Base-by-base conservation (phyloP, 257 asterid genomes). In the Nicotiana sylvestris region DNA sequence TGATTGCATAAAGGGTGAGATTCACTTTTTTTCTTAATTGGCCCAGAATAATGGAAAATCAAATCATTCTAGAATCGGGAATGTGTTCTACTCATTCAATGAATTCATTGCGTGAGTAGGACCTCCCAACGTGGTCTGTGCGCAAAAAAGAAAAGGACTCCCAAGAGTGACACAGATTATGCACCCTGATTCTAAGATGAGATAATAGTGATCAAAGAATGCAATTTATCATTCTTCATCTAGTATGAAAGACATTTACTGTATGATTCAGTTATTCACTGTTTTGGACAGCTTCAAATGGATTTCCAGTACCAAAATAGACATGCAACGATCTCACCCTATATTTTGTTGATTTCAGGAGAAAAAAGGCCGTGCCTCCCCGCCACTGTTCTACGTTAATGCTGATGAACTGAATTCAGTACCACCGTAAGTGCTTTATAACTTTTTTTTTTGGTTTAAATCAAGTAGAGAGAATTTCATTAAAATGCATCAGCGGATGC, bases 301-400 rank as follows among this genome's bases (percentile, higher is more conserved):
- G 46, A 4, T 66, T 17, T 66, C 72, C 12, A 6, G 46, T 15
- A 27, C 64, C 35, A 35, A 29, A 10, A 49, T 30, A 33, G 6
- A 17, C 37, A 62, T 82, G 58, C 74, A n/a, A 7, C 49, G 61
- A 49, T 49, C 80, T 74, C 80, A 27, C 80, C 62, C 62, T 27
- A 27, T 27, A 49, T 49, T 15, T 72, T 56, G 18, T 85, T 65
- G 30, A 37, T 68, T 70, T 16, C 93, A 92, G 98, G 97, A 87
- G 82, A 96, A 90, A 88, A 96, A 93, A 85, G 90, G 91, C 30
- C 93, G 98, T 72, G 90, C 91, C 7, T 62, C 97, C 57, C 93
- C 97, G 13, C 99, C 97, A 39, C 83, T 87, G 76, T 96, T 97
- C 97, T 88, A 92, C 84, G 81, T 96, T 77, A 92, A 90, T 76